Base-by-base conservation (phyloP, 768 basidiomycete species). In the Kockovaella imperatae region DNA sequence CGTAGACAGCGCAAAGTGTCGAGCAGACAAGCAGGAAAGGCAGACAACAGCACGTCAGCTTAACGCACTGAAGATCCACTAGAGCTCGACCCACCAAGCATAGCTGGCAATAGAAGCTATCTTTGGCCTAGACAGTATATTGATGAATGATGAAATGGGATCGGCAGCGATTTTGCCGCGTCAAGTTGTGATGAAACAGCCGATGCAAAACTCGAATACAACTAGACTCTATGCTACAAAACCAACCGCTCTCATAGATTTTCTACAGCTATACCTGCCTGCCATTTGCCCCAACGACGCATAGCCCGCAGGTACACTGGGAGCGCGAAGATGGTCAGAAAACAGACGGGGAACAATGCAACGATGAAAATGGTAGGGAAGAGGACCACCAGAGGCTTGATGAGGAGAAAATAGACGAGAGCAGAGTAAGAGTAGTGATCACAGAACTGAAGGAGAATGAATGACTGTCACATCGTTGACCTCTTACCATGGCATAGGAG, bases 401-500 rank as follows among this genome's bases (percentile, higher is more conserved):
- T 65, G 42, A 70, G 60, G 4, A 70, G 49, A 42, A 70, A 64
- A 40, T 70, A 68, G 28, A 60, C 58, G 8, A 70, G 45, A 10
- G 64, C 60, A 11, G 65, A 64, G 40, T 70, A 70, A 0, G 64
- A 67, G 20, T 67, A 59, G 48, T 67, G 63, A 42, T 70, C 69
- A 28, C 52, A 30, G 42, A 63, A 65, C 53, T 57, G 11, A 0
- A 11, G 26, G 30, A 21, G 47, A n/a, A 40, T n/a, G n/a, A 17
- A 35, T 26, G n/a, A 7, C 29, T 26, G 28, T 20, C 8, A 25
- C 40, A 11, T 25, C 13, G 18, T 25, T 20, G 20, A 6, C 28
- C 40, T 52, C 59, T 25, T 36, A 68, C 60, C 69, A 70, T 70
- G 18, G 67, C 62, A 47, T 59, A 63, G 5, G 64, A 61, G 45